Evolutionary conservation across 305 asterid genomes (phyloP), one percentile per base, ranked within the genome.

Genomic region (Andrographis paniculata): DNA sequence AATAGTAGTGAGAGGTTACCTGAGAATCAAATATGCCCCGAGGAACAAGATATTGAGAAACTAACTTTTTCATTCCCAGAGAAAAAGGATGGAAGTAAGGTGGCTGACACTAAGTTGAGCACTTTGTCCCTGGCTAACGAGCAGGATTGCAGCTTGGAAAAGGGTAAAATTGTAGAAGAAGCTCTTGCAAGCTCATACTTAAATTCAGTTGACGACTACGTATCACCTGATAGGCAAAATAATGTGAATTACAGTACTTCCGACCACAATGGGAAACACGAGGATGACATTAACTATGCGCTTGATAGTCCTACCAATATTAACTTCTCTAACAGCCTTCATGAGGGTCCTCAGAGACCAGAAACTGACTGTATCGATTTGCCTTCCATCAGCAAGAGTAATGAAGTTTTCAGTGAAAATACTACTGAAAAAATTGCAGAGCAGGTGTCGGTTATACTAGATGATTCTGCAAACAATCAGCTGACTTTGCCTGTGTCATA

Each of bases 321-420:
- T 1, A 33, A 33, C 38, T 33, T 33, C 14, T 33, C 38, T 7
- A 33, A 13, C 38, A 33, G 38, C 12, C 38, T 33, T 33, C 2
- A 13, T 13, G 2, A 5, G 4, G n/a, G 13, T 10, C 12, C 1
- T 9, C 38, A 33, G 38, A 33, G 38, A 9, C 4, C 38, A 33
- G 38, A 33, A 33, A 5, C 12, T 10, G 13, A 33, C 38, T 33
- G 13, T 33, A 6, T 13, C n/a, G n/a, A n/a, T 33, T 33, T 13
- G n/a, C 12, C 13, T 6, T n/a, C 38, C 12, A 9, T 33, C 11
- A 11, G 42, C 61, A 48, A 46, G 50, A 45, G 45, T 20, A 44
- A n/a, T 48, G 68, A 62, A 23, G 67, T 66, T 56, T 64, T 68
- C 37, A 66, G 46, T 37, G 58, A 50, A 20, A 55, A 49, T 55